phyloP scores from a whole-genome alignment of 768 basidiomycete genomes.

The Roridomyces roridus region DNA sequence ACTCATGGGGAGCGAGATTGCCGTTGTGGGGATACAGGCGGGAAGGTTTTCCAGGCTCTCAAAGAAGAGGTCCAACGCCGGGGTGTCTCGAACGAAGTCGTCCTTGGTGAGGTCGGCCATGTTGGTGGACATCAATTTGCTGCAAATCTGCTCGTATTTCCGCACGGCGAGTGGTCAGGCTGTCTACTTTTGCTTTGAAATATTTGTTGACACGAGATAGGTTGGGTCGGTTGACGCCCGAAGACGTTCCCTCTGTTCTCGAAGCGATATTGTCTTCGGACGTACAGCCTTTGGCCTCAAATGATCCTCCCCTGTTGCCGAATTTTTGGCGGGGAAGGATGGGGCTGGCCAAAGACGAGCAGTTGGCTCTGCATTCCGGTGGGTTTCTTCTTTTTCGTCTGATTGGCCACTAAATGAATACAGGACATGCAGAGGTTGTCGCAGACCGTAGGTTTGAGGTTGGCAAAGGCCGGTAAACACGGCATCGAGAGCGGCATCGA shows the following conservation, averaged over 20 bases:
- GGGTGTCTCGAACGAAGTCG: constrained; percentile 35
- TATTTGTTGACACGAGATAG: constrained; percentile 38
- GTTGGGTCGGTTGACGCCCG: constrained; percentile 65
- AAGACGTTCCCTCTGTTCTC: constrained; percentile 62
- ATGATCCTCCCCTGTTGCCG: constrained; percentile 46
- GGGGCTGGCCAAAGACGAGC: constrained; percentile 66
- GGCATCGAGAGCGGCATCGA: too few species aligned
- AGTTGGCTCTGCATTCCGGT: constrained; percentile 41
- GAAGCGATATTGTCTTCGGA: constrained; percentile 45
- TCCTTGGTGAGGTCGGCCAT: constrained; percentile 75
- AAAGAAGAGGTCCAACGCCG: constrained; percentile 55
- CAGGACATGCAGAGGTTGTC: too few species aligned
- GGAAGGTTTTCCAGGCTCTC: constrained; percentile 59
- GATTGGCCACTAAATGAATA: too few species aligned
- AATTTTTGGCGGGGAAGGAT: constrained; percentile 76
- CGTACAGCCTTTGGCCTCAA: constrained; percentile 30
- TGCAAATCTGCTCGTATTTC: constrained; percentile 72
- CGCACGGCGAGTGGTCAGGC: constrained; percentile 74
- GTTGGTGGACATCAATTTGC: constrained; percentile 85
- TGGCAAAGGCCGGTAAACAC: too few species aligned
- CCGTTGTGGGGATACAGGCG: constrained; percentile 74
- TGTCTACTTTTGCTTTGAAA: not conserved
- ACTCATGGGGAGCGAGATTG: constrained; percentile 84
- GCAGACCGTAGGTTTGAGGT: not conserved
- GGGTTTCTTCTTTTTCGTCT: too few species aligned